Evolutionary conservation across 345 rosid species (phyloP), one percentile per base, ranked within the genome.

Genomic region (Cardiospermum halicacabum): DNA sequence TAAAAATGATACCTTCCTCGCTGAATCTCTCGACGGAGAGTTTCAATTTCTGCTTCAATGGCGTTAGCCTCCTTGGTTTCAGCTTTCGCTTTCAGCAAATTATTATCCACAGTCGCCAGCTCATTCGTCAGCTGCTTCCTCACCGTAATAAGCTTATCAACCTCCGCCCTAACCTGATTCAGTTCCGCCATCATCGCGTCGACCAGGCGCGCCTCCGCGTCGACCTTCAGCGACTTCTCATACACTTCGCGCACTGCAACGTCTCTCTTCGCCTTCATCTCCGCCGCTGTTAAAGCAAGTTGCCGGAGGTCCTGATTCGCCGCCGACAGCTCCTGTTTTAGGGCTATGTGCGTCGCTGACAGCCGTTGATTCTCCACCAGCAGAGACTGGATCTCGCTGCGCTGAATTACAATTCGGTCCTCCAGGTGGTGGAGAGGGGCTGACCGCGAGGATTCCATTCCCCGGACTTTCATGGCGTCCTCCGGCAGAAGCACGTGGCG

Each of bases 381-480:
- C 64, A 88, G 94, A 47, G 92, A 50, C 47, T 90, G 87, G 78
- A 93, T 86, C 70, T 93, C 88, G 11, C 75, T 83, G 49, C 78
- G 85, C 73, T 86, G 96, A 64, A 84, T 76, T 37, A 83, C 74
- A 66, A 85, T 77, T 62, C 83, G 84, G 64, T 90, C 97, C 74
- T 93, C 97, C 37, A 86, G 90, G 69, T 78, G 74, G 18, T 70
- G 74, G 39, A 37, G 49, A 45, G 55, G 5, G 19, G 50, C 5
- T 21, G 53, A 40, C 39, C 56, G 71, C 56, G 70, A 56, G 26
- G 42, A 48, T 26, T 8, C 32, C 11, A n/a, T 25, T 4, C 53
- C 58, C 58, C 67, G 50, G 69, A 47, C 50, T 27, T 32, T 53
- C 6, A 53, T 13, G 4, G 60, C 36, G 54, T 16, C 43, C 2